Evolutionary conservation across 495 filamentous ascomycete species (phyloP), one percentile per base, ranked within the genome.

Genomic region (Chaetomium cochliodes): DNA sequence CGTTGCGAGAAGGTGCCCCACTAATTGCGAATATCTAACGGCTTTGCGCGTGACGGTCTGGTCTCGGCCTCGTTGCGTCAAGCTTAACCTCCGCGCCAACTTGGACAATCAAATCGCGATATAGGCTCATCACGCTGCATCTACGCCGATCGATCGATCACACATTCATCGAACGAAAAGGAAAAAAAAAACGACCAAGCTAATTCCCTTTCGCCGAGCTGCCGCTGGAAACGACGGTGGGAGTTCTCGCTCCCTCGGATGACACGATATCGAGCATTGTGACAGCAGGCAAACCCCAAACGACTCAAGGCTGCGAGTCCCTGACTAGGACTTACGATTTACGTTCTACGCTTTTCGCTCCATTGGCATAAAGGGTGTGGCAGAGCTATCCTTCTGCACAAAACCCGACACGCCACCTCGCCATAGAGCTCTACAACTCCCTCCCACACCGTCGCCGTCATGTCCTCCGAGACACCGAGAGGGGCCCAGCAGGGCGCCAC

Each of bases 401-500:
- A 16, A 55, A 37, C n/a, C 13, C 22, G n/a, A 30, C 28, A 30
- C 28, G 28, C 28, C 28, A 30, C 28, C 6, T 6, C 6, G 28
- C 28, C 28, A 30, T 30, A 3, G 28, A 30, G 28, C 39, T 6
- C 23, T 16, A 3, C 16, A 41, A 22, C 26, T n/a, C 28, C 22
- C 61, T 44, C 37, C 46, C 52, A 30, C 39, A 13, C 20, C 42
- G 5, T 64, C 62, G 64, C 53, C 57, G 69, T 71, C 57, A 71
- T 71, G 65, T 64, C 68, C 16, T 46, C 65, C 23, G 49, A 63
- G 26, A 54, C 46, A 52, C 30, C 42, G 46, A 61, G 65, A 22
- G 60, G 60, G 26, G 53, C 69, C 42, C 72, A 62, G 42, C 69
- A 69, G 67, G 71, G 64, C 65, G 63, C 69, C 20, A 56, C 63